These are phyloP conservation scores for Candida germanica DNA, from an alignment of 805 yeast species.

Conservation along the genomic window DNA sequence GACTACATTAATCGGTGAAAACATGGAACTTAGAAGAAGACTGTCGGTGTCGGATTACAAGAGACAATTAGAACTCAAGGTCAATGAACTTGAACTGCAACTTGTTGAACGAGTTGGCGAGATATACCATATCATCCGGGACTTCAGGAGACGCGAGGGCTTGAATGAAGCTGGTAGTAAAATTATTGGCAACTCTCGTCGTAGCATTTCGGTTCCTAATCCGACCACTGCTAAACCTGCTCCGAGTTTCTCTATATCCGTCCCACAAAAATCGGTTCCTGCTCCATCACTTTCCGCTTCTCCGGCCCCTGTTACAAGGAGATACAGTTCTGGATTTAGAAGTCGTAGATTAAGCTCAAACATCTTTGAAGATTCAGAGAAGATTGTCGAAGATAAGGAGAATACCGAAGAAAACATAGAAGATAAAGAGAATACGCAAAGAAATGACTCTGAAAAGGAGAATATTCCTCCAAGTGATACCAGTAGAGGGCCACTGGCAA, in stretches of 20 bases:
- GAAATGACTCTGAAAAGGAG: background rate
- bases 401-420: background rate
- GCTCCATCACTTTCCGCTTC: too few species aligned
- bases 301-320: background rate
- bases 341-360: background rate
- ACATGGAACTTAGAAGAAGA: slow-evolving; percentile 38
- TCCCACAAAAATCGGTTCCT: too few species aligned
- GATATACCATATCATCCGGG: slow-evolving; percentile 40
- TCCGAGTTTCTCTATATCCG: too few species aligned
- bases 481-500: background rate
- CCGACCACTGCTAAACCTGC: too few species aligned
- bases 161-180: too few species aligned
- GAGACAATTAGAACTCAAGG: slow-evolving; percentile 32
- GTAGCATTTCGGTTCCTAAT: too few species aligned
- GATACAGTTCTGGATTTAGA: background rate
- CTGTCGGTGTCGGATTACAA: slow-evolving; percentile 24
- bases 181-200: too few species aligned
- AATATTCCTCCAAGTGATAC: background rate
- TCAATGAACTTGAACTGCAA: slow-evolving; percentile 39
- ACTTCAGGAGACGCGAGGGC: slow-evolving; percentile 41
- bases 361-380: slow-evolving; percentile 3
- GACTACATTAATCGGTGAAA: slow-evolving; percentile 49
- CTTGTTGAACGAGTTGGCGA: slow-evolving; percentile 44
- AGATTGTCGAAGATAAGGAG: slow-evolving; percentile 3
- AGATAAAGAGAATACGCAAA: background rate